Conservation (phyloP, 352 stramenopile genomes). For the Stephanocyclus meneghinianus region DNA sequence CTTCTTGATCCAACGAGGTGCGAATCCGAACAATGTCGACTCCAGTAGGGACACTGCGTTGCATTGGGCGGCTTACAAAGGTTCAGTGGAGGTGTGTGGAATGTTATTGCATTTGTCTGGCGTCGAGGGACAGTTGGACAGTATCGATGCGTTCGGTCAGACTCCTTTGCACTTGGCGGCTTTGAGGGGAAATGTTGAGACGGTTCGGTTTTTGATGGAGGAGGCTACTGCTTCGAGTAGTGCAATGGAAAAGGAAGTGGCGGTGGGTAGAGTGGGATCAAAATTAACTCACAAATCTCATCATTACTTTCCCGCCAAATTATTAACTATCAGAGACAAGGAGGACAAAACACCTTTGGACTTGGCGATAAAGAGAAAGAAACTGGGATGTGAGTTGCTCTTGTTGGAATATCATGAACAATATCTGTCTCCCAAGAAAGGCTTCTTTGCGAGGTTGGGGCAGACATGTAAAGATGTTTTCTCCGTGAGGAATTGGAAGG, state of each 20-base stretch:
- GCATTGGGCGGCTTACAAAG: slow-evolving; percentile 86
- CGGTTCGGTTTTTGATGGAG: slow-evolving; percentile 65
- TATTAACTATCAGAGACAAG: slow-evolving; percentile 78
- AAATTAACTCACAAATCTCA: slow-evolving; percentile 21
- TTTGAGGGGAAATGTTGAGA: slow-evolving; percentile 81
- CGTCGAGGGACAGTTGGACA: slow-evolving; percentile 62
- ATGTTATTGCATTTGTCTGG: slow-evolving; percentile 66
- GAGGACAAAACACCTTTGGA: slow-evolving; percentile 84
- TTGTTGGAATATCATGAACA: slow-evolving; percentile 66
- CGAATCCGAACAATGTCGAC: slow-evolving; percentile 81
- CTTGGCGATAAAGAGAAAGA: slow-evolving; percentile 84
- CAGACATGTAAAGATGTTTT: slow-evolving; percentile 45
- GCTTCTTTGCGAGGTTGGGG: slow-evolving; percentile 33
- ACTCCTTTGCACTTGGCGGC: slow-evolving; percentile 85
- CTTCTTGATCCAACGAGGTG: slow-evolving; percentile 81
- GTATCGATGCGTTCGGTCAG: slow-evolving; percentile 83
- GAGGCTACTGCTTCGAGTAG: slow-evolving; percentile 30
- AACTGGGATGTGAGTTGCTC: slow-evolving; percentile 65
- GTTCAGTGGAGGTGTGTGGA: slow-evolving; percentile 80
- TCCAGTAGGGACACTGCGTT: slow-evolving; percentile 80
- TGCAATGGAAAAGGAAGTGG: not conserved
- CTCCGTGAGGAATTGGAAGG: slow-evolving; percentile 62
- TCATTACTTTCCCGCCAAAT: slow-evolving; percentile 37
- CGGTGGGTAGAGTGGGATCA: slow-evolving; percentile 42
- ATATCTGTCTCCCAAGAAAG: slow-evolving; percentile 40